phyloP scores from a whole-genome alignment of 2,329 filamentous ascomycete genomes.

The Pseudogymnoascus sp. region DNA sequence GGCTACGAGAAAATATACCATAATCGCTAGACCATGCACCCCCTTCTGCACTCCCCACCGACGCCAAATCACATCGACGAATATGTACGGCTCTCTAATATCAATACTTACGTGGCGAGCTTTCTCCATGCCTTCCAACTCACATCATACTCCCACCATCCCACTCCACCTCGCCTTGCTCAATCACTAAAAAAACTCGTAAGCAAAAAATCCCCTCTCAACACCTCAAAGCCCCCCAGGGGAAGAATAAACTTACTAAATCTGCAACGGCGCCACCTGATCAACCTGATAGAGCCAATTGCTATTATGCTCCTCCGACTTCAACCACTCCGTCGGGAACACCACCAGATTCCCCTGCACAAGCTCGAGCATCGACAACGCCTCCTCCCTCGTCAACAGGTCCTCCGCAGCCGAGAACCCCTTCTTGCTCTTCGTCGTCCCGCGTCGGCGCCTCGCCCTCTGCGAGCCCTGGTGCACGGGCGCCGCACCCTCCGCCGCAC shows the following conservation, averaged over 20 bases:
- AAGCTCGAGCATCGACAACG: conserved; percentile 71
- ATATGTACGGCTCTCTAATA: conserved; percentile 7
- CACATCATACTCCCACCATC: neutral
- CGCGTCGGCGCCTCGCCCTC: conserved; percentile 52
- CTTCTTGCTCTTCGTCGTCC: conserved; percentile 52
- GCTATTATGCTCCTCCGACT: conserved; percentile 81
- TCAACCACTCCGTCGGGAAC: conserved; percentile 94
- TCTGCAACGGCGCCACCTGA: conserved; percentile 89
- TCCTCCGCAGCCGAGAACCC: conserved; percentile 62
- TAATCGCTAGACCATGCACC: conserved; percentile 3
- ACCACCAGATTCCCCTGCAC: conserved; percentile 82
- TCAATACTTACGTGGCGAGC: neutral
- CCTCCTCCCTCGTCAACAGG: conserved; percentile 63
- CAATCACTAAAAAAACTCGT: neutral
- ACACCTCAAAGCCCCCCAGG: neutral
- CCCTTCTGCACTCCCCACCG: neutral
- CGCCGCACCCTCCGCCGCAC: neutral
- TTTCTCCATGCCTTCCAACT: neutral
- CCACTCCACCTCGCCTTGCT: neutral
- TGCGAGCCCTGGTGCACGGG: conserved; percentile 35
- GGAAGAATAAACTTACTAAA: conserved; percentile 61
- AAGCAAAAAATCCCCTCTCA: neutral
- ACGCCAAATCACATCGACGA: conserved; percentile 1
- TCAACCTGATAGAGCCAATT: conserved; percentile 98
- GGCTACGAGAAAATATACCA: neutral